Evolutionary conservation across 148 eudicot genomes (phyloP), one percentile per base, ranked within the genome.

Genomic region (Nepenthes gracilis): DNA sequence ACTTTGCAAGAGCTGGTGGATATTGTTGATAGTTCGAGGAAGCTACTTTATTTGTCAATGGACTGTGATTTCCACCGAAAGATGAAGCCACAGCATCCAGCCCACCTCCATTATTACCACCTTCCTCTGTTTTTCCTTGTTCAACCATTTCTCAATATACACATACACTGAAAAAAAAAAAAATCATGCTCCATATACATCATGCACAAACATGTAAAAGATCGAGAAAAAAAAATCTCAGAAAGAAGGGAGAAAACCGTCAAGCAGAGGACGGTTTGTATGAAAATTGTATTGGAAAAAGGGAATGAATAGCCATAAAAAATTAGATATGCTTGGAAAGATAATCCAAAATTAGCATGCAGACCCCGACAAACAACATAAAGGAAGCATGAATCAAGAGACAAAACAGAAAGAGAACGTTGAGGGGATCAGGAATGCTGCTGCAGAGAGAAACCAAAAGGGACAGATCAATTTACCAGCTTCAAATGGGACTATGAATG

Each of bases 1-100:
- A 89, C 56, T 71, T 78, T 15, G 91, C 97, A 67, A 78, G 59
- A 55, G 99, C 74, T 33, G 79, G 66, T 34, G 95, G 92, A 65
- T 93, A 88, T 47, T 72, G 70, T 61, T 72, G 59, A 62, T 61
- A 64, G 59, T 59, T 67, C 58, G 71, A 61, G 12, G 72, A 15
- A 52, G 63, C 70, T 38, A 57, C 69, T 61, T 60, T 66, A 32
- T 50, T 33, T 1, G 72, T 55, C 50, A 64, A 60, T 12, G 69
- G 43, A 52, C 53, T 70, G 38, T 66, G 68, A 38, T 63, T 71
- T 36, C 59, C 70, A 52, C 55, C 55, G 8, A 52, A 52, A 6
- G 14, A 14, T 23, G 32, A 32, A 52, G 32, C 72, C 83, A 71
- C 69, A 61, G 36, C 64, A 62, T 43, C 33, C 33, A 13, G 50